Evolutionary conservation across 345 rosid species (phyloP).

Genomic region (thale cress (Arabidopsis thaliana)): DNA sequence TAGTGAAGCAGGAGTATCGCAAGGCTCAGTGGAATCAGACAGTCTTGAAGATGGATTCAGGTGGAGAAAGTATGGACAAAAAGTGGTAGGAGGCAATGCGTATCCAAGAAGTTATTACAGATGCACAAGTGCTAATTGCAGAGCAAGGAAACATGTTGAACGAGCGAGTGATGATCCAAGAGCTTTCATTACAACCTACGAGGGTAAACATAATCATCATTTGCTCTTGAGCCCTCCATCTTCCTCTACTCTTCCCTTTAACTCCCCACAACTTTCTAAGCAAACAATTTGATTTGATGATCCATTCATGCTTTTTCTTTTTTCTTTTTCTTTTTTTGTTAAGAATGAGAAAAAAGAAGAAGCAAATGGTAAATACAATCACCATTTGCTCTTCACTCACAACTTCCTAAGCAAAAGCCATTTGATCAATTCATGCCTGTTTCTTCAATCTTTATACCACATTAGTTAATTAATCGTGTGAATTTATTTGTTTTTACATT

Average conservation of each 20-base stretch:
- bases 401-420: constrained; percentile 26
- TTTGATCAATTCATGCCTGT: background rate
- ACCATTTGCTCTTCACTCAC: constrained; percentile 62
- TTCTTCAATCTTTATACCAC: constrained; percentile 18
- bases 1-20: constrained; percentile 59
- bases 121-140: constrained; percentile 81
- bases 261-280: constrained; percentile 32
- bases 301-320: constrained; percentile 10
- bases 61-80: constrained; percentile 99
- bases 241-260: constrained; percentile 35
- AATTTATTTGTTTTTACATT: constrained; percentile 22
- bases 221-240: constrained; percentile 56
- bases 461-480: constrained; percentile 11
- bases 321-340: background rate
- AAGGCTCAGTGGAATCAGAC: constrained; percentile 71
- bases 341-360: background rate
- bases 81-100: constrained; percentile 94
- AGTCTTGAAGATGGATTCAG: constrained; percentile 87
- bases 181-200: constrained; percentile 91
- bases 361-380: constrained; percentile 70
- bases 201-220: constrained; percentile 92
- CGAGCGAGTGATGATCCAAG: constrained; percentile 87
- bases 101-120: constrained; percentile 97
- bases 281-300: background rate
- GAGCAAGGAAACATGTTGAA: constrained; percentile 90